Evolutionary conservation across 2,329 filamentous ascomycete species (phyloP).

Genomic region (Thyridium curvatum): DNA sequence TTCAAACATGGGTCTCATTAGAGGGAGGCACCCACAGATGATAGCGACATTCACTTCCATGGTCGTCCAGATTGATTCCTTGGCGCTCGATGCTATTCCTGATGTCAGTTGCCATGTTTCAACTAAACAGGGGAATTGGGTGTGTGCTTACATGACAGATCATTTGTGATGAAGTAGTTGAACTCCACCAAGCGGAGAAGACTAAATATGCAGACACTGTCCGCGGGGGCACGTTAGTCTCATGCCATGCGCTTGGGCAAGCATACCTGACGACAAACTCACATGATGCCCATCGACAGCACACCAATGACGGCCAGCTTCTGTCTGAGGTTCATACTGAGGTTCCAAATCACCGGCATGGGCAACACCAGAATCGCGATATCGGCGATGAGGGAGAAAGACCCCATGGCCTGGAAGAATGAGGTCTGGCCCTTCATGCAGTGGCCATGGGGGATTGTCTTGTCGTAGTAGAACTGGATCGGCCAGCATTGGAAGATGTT

Average conservation of each 20-base stretch:
- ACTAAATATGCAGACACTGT: not conserved
- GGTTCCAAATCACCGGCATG: not conserved
- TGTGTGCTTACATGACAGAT: too few relatives aligned
- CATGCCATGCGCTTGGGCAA: too few relatives aligned
- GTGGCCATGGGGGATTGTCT: not conserved
- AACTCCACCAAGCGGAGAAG: not conserved
- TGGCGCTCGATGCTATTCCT: not conserved
- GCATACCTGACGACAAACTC: too few relatives aligned
- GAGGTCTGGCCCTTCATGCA: not conserved
- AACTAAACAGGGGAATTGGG: too few relatives aligned
- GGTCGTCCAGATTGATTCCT: not conserved
- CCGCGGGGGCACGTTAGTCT: not conserved
- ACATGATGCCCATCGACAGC: too few relatives aligned
- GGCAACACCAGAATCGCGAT: not conserved
- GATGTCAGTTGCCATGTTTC: too few relatives aligned
- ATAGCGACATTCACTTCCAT: not conserved
- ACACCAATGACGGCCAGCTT: not conserved
- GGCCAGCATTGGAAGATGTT: slow-evolving; percentile 5
- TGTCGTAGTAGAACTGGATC: slow-evolving; percentile 3
- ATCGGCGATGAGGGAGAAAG: not conserved
- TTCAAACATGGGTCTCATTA: not conserved
- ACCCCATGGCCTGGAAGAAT: slow-evolving; percentile 1
- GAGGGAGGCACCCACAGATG: not conserved
- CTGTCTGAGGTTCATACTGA: not conserved
- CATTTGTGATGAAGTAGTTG: not conserved